Evolutionary conservation across 208 protist genomes (phyloP), one percentile per base, ranked within the genome.

Genomic region (Leishmania gerbilli): DNA sequence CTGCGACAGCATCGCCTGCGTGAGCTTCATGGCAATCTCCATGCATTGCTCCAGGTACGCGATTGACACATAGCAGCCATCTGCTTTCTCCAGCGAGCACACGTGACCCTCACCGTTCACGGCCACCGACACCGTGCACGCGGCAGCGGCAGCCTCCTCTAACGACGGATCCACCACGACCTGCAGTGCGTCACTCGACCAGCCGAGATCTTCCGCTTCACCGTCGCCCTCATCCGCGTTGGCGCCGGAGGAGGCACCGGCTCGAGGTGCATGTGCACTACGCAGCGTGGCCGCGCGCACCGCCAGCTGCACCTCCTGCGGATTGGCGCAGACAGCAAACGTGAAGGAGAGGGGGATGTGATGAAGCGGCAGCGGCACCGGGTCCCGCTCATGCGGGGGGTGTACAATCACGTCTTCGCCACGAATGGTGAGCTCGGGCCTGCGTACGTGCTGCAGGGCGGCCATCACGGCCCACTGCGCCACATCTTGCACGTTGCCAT

Each of bases 311-410:
- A 88, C 72, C 42, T 76, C 81, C 53, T 86, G 67, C 27, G 89
- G 88, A 74, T 88, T 68, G 67, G 85, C 83, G 53, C 92, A 93
- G 55, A 98, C 87, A 34, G 90, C 95, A 74, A 95, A 95, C 51
- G 88, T 94, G 71, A 90, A 92, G 67, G 86, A 85, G 19, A 99
- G 71, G 5, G 99, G 99, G 15, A 92, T 87, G 90, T 99, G 98
- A 77, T 99, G 98, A 60, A 99, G 88, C 27, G 88, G 92, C 21
- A 99, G 88, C 49, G 98, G 97, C 7, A 98, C 96, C 3, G 98
- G 98, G 65, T 99, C 97, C 51, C 93, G 92, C 82, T 99, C 98
- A 72, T 96, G 90, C 24, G 95, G 79, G 7, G 95, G 83, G 85
- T 99, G 98, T 27, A 98, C 83, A 60, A 89, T 80, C 69, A 98